Conservation (phyloP, 2,329 filamentous ascomycete genomes). For the Clarireedia paspali region DNA sequence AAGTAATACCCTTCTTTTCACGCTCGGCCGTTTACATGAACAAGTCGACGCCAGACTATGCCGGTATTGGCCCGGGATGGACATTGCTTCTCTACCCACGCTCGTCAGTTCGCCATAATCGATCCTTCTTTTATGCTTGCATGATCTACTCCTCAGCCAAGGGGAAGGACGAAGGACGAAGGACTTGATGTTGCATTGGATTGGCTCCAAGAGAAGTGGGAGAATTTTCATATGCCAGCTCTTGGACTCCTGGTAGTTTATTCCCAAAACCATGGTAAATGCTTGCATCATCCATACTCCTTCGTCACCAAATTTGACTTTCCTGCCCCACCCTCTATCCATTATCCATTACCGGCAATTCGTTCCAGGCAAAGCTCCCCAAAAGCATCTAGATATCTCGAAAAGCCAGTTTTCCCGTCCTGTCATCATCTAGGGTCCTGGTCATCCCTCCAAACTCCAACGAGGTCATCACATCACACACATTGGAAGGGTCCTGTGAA, state of each 20-base stretch:
- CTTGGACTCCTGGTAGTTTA: neutral
- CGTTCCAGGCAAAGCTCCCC: neutral
- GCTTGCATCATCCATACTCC: neutral
- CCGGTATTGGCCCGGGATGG: too few species aligned
- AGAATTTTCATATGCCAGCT: neutral
- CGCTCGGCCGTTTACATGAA: too few species aligned
- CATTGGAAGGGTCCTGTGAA: neutral
- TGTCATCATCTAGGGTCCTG: neutral
- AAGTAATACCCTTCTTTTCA: too few species aligned
- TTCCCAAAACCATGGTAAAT: conserved; percentile 7
- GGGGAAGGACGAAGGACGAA: too few species aligned
- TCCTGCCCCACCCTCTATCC: neutral
- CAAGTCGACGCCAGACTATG: too few species aligned
- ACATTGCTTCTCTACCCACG: too few species aligned
- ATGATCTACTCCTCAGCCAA: too few species aligned
- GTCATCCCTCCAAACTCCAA: neutral
- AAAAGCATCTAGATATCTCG: neutral
- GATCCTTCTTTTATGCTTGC: too few species aligned
- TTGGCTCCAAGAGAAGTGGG: neutral
- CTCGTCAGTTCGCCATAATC: too few species aligned
- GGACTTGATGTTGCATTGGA: too few species aligned
- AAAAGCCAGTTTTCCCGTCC: neutral
- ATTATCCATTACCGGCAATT: neutral
- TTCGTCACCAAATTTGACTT: neutral
- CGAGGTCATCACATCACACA: neutral